Base-by-base conservation (phyloP, 2,329 filamentous ascomycete genomes). In the Thelonectria blattea region DNA sequence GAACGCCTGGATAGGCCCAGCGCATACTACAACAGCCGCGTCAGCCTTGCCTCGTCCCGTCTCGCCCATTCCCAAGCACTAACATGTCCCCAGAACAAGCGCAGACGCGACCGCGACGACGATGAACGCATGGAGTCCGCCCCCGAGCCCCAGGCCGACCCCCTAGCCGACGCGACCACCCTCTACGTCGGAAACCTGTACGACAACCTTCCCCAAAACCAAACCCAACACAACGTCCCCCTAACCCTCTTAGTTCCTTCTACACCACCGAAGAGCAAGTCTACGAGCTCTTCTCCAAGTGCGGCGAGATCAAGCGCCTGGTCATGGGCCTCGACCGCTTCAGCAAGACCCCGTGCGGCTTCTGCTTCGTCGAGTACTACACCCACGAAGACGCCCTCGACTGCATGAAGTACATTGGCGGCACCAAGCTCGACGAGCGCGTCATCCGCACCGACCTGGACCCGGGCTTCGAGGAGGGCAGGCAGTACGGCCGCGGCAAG, bases 321-420 rank as follows among this genome's bases (percentile, higher is more conserved):
- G 88, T 99, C 66, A 99, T 99, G 95, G 95, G 95, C 51, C 87
- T 99, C 53, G 95, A 99, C 76, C 90, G 95, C 59, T 97, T 95
- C 82, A 91, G 91, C 78, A 99, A 99, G 82, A 99, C 95, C 1
- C 95, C 95, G 1, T 99, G 95, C 78, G 95, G 95, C 42, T 99
- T 99, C 83, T 99, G 95, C 83, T 99, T 99, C 74, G 95, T 99
- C 72, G 95, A 99, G 79, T 99, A 99, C 81, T 98, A 97, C 81
- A 97, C 90, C 30, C 95, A 98, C 76, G 90, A 97, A 74, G 95
- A 99, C 76, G 95, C 95, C 9, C 85, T 99, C 51, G 95, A 99
- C 76, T 98, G 94, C 79, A 89, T 99, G 88, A 99, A 98, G 80
- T 99, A 98, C 76, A 90, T 99, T 72, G 95, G 95, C 57, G 95